Evolutionary conservation across 257 asterid species (phyloP).

Genomic region (Haberlea rhodopensis): DNA sequence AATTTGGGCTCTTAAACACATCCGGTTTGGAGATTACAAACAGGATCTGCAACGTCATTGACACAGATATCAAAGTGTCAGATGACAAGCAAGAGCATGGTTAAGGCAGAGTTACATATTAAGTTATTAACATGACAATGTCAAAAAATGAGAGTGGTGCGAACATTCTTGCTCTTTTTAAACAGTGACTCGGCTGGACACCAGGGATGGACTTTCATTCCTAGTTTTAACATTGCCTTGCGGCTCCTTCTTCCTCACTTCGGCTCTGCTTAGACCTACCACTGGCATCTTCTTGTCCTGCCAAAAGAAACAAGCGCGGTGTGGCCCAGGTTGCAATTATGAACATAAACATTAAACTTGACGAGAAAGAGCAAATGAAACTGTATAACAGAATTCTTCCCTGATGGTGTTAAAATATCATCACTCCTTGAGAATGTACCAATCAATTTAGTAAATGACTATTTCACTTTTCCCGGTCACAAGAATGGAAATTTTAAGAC

Average conservation of each 20-base stretch:
- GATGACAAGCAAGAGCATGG: conserved; percentile 8
- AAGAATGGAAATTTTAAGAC: background rate
- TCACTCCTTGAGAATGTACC: background rate
- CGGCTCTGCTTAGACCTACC: conserved; percentile 68
- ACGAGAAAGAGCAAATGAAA: background rate
- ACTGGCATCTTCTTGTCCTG: conserved; percentile 53
- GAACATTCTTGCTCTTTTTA: conserved; percentile 69
- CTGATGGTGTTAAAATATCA: background rate
- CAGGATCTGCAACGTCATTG: conserved; percentile 36
- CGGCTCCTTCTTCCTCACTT: conserved; percentile 69
- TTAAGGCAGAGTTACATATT: conserved; percentile 13
- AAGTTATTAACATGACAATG: background rate
- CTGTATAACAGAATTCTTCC: no score
- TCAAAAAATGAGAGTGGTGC: conserved; percentile 1
- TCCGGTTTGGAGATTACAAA: conserved; percentile 68
- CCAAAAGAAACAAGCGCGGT: background rate
- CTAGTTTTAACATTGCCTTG: conserved; percentile 70
- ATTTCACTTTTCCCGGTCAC: no score
- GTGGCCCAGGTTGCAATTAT: background rate
- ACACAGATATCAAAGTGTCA: background rate
- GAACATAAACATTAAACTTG: background rate
- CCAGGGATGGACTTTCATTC: conserved; percentile 66
- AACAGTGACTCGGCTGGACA: conserved; percentile 65
- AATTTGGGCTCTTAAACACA: conserved; percentile 68
- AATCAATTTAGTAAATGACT: background rate